Percentiles rank a stretch among this genome's conserved stretches.
Evolutionary conservation across 352 stramenopile species (phyloP).

Genomic region (Globisporangium canariense): DNA sequence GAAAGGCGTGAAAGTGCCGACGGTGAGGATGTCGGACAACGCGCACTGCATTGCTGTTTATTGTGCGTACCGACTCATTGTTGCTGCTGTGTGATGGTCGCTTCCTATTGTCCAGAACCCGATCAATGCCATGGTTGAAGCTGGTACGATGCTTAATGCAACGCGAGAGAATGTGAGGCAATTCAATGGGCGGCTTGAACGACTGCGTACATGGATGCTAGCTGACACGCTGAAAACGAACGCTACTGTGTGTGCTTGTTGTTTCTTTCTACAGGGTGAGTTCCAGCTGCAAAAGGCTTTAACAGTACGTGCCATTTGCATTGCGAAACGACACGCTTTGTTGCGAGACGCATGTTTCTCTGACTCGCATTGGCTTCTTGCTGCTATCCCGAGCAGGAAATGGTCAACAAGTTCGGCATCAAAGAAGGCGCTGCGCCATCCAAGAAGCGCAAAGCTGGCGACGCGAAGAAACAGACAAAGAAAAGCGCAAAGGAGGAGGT

Average conservation of each 20-base stretch:
- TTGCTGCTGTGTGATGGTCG: not conserved
- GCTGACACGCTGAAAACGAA: not conserved
- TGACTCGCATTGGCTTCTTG: not conserved
- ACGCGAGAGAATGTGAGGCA: constrained; percentile 69
- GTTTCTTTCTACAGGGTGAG: constrained; percentile 38
- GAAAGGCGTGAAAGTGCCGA: constrained; percentile 77
- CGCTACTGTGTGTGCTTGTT: constrained; percentile 1
- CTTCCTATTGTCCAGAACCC: constrained; percentile 33
- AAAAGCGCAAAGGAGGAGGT: constrained; percentile 15
- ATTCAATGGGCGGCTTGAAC: not conserved
- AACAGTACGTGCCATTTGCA: constrained; percentile 28
- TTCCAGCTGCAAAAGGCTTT: constrained; percentile 73
- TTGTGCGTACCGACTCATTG: not conserved
- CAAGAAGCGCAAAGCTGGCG: constrained; percentile 55
- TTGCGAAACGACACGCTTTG: not conserved
- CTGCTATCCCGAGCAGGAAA: constrained; percentile 35
- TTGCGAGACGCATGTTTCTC: not conserved
- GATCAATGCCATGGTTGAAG: constrained; percentile 77
- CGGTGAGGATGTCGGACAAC: constrained; percentile 26
- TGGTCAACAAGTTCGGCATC: constrained; percentile 76
- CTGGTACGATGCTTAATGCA: constrained; percentile 82
- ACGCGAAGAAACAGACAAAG: constrained; percentile 24
- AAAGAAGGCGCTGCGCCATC: constrained; percentile 33
- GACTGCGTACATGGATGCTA: not conserved
- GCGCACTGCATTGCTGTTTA: not conserved